These are phyloP conservation scores for Ceriops tagal DNA, from an alignment of 345 rosid species.

Conservation along the genomic window DNA sequence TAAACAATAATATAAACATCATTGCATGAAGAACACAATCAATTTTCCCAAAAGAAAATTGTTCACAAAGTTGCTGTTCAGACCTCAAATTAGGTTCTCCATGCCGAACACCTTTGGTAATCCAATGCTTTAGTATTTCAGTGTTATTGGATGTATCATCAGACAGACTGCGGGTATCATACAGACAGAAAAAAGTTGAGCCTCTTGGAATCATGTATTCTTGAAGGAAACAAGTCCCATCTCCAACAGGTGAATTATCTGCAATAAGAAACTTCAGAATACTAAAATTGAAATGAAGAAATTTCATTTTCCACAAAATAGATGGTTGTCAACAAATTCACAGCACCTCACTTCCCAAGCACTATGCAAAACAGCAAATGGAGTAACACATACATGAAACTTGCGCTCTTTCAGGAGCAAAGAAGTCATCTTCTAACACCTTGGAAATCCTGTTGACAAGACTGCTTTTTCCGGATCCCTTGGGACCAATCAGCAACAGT, in stretches of 20 bases:
- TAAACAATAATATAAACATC: conserved; percentile 14
- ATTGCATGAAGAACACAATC: not conserved
- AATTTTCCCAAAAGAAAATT: not conserved
- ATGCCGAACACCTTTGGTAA: conserved; percentile 54
- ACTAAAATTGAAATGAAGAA: not conserved
- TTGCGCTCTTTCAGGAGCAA: conserved; percentile 69
- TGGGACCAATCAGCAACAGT: conserved; percentile 67
- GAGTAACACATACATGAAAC: conserved; percentile 53
- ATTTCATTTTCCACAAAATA: not conserved
- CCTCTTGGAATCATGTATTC: conserved; percentile 68
- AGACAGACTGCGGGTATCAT: conserved; percentile 60
- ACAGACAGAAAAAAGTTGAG: conserved; percentile 62
- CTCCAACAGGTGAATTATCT: conserved; percentile 47
- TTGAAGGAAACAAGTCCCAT: conserved; percentile 69
- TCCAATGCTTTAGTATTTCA: conserved; percentile 55
- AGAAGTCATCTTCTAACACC: conserved; percentile 54
- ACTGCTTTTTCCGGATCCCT: conserved; percentile 84
- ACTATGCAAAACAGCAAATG: conserved; percentile 1
- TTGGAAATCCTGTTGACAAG: conserved; percentile 68
- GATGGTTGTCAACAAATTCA: not conserved
- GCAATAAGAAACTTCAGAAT: conserved; percentile 1
- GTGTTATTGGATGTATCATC: conserved; percentile 33
- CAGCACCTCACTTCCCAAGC: conserved; percentile 1
- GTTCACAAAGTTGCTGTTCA: conserved; percentile 10
- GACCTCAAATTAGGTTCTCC: conserved; percentile 62